These are phyloP conservation scores for Eucalyptus pauciflora DNA, from an alignment of 345 rosid species.

Conservation along the genomic window DNA sequence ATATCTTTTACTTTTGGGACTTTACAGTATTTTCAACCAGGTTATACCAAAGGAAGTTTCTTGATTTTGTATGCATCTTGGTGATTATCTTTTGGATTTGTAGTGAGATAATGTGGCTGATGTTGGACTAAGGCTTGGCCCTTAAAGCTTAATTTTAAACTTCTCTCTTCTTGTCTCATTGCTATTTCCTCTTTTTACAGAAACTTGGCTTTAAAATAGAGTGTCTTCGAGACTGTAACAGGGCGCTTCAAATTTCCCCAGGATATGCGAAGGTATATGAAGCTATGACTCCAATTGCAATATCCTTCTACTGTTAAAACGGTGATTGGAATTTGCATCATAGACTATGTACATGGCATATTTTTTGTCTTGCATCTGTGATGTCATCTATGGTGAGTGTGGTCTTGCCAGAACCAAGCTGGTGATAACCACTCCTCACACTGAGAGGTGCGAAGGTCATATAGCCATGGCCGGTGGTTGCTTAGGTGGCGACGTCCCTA, in stretches of 20 bases:
- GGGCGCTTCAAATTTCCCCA: constrained; percentile 58
- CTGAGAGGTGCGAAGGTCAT: not conserved
- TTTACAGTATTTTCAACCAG: not conserved
- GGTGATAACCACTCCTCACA: too few species aligned
- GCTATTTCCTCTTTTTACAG: not conserved
- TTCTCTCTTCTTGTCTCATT: not conserved
- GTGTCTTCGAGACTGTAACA: constrained; percentile 58
- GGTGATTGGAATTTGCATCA: not conserved
- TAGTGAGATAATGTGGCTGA: not conserved
- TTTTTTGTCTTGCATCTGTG: not conserved
- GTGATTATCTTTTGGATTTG: not conserved
- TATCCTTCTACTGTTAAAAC: not conserved
- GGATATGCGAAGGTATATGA: constrained; percentile 21
- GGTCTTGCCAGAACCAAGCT: not conserved
- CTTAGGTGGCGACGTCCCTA: not conserved
- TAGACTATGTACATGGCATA: not conserved
- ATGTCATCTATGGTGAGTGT: not conserved
- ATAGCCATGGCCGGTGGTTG: not conserved
- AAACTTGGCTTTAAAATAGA: constrained; percentile 20
- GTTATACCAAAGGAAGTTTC: not conserved
- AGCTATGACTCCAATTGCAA: not conserved
- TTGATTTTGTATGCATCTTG: not conserved
- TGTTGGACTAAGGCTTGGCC: not conserved
- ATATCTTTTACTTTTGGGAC: not conserved
- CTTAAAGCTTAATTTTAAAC: not conserved